Conservation (phyloP, 1,139 yeast genomes). For the Pichia sp. region DNA sequence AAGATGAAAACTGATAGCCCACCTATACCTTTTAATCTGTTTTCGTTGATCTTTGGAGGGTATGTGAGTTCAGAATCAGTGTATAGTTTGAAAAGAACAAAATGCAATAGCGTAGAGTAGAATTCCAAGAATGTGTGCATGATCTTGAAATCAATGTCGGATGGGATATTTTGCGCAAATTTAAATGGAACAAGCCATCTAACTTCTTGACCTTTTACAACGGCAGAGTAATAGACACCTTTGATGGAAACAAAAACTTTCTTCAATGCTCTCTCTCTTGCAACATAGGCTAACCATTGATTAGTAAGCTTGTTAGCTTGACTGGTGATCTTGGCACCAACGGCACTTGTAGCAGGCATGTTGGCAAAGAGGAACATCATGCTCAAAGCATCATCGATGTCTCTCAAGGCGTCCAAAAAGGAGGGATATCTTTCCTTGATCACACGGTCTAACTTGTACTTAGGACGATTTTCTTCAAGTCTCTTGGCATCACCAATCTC, state of each 20-base stretch:
- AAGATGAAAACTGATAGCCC: conserved; percentile 83
- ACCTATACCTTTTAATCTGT: conserved; percentile 78
- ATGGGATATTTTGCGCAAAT: conserved; percentile 92
- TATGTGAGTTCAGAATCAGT: conserved; percentile 80
- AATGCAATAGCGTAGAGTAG: conserved; percentile 86
- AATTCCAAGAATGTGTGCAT: conserved; percentile 96
- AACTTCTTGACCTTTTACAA: conserved; percentile 82
- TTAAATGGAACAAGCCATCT: conserved; percentile 97
- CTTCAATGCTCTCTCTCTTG: conserved; percentile 73
- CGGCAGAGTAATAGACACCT: conserved; percentile 95
- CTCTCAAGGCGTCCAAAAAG: conserved; percentile 86
- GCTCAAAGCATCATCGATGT: conserved; percentile 89
- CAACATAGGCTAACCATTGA: conserved; percentile 94
- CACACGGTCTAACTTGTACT: conserved; percentile 81
- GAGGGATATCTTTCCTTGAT: conserved; percentile 96
- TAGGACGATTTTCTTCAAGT: conserved; percentile 75
- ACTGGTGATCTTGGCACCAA: conserved; percentile 70
- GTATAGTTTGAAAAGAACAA: conserved; percentile 79
- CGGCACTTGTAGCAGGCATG: conserved; percentile 89
- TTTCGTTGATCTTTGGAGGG: conserved; percentile 80
- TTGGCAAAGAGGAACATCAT: conserved; percentile 92
- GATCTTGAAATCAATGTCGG: conserved; percentile 92
- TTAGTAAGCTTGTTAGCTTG: conserved; percentile 85
- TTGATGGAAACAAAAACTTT: conserved; percentile 95
- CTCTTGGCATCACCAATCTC: conserved; percentile 86